Conservation (phyloP, 805 yeast species). For the Soucietia sequanensis region DNA sequence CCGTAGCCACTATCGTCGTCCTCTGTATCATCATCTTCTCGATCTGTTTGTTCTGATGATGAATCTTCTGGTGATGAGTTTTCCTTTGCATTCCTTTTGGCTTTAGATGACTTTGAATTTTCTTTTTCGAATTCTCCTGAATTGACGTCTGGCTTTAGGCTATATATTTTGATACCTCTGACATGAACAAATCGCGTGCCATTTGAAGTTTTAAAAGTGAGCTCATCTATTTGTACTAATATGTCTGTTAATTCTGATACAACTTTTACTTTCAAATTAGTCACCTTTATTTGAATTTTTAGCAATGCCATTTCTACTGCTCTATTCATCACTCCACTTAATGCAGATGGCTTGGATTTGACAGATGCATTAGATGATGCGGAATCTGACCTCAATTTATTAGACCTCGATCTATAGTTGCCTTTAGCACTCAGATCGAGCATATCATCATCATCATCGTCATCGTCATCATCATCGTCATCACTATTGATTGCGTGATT, state of each 20-base stretch:
- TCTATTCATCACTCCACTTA: constrained; percentile 57
- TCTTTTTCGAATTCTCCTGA: constrained; percentile 21
- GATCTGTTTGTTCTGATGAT: constrained; percentile 11
- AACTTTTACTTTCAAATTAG: constrained; percentile 46
- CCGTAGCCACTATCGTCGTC: constrained; percentile 29
- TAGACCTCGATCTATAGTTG: background rate
- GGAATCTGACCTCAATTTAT: constrained; percentile 5
- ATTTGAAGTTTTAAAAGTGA: constrained; percentile 39
- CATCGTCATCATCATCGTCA: constrained; percentile 12
- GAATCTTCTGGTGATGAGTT: constrained; percentile 4
- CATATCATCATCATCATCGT: constrained; percentile 7
- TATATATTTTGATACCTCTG: constrained; percentile 38
- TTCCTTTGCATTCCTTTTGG: constrained; percentile 3
- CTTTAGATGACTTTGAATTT: background rate
- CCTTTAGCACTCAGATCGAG: constrained; percentile 4
- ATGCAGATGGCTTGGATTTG: constrained; percentile 29
- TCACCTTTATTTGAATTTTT: constrained; percentile 52
- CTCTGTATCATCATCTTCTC: constrained; percentile 24
- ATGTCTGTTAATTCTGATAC: constrained; percentile 44
- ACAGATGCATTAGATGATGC: constrained; percentile 18
- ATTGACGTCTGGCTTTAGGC: constrained; percentile 40
- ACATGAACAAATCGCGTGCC: constrained; percentile 45
- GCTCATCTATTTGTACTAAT: constrained; percentile 29
- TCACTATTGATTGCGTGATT: constrained; percentile 13
- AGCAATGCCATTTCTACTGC: constrained; percentile 70